Conservation (phyloP, 108 stramenopile genomes). For the Cyclostephanos tholiformis region DNA sequence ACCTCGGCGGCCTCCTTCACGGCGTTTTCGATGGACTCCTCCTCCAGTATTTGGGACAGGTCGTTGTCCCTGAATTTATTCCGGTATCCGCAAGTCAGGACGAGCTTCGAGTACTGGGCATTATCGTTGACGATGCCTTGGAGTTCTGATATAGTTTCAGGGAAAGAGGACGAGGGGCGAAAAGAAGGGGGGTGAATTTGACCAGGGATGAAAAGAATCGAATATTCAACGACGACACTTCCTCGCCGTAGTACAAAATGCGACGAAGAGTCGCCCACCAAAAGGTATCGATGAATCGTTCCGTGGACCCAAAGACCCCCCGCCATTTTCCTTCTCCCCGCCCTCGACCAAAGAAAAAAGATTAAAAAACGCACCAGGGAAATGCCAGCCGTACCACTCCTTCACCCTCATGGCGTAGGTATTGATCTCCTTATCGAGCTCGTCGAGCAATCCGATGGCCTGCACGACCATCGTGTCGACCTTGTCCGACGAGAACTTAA, state of each 20-base stretch:
- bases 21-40: slow-evolving; percentile 81
- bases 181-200: not conserved
- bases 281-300: too few relatives aligned
- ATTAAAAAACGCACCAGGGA: slow-evolving; percentile 71
- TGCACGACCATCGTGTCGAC: slow-evolving; percentile 99
- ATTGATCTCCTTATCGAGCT: slow-evolving; percentile 99
- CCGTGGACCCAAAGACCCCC: too few relatives aligned
- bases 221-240: not conserved
- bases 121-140: slow-evolving; percentile 96
- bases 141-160: slow-evolving; percentile 63
- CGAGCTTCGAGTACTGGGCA: slow-evolving; percentile 94
- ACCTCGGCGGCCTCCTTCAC: slow-evolving; percentile 99
- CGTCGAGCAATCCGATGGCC: slow-evolving; percentile 99
- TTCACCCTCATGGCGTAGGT: slow-evolving; percentile 99
- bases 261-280: too few relatives aligned
- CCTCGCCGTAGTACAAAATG: not conserved
- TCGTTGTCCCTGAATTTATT: slow-evolving; percentile 82
- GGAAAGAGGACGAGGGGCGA: not conserved
- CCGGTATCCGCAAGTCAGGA: slow-evolving; percentile 91
- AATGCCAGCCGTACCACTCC: slow-evolving; percentile 99
- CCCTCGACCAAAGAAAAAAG: too few relatives aligned
- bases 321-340: too few relatives aligned
- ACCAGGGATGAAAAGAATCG: not conserved
- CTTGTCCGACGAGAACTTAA: slow-evolving; percentile 99
- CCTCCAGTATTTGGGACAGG: slow-evolving; percentile 91